A percentile compares a stretch with the other conserved stretches of the same genome.
Conservation (phyloP, 345 rosid species). For the Microcos paniculata region DNA sequence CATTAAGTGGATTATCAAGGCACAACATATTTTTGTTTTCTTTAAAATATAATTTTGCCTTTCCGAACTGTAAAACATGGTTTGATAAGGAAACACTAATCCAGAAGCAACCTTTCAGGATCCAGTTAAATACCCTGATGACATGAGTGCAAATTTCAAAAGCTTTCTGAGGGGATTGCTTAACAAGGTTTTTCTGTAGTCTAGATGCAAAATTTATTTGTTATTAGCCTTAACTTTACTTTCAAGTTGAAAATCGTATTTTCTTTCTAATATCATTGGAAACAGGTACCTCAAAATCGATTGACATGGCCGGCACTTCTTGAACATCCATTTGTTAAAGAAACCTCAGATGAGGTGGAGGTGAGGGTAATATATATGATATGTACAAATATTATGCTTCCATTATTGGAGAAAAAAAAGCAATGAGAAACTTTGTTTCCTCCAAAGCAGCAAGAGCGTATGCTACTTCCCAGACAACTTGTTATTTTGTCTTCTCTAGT, state of each 20-base stretch:
- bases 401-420: background rate
- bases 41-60: background rate
- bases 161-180: conserved; percentile 95
- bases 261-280: conserved; percentile 21
- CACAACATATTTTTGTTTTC: background rate
- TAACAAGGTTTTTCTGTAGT: conserved; percentile 58
- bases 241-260: conserved; percentile 8
- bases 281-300: conserved; percentile 88
- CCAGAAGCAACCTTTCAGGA: conserved; percentile 54
- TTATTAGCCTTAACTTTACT: conserved; percentile 2
- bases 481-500: background rate
- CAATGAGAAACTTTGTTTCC: background rate
- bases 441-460: background rate
- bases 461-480: background rate
- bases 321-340: conserved; percentile 92
- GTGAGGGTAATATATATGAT: conserved; percentile 52
- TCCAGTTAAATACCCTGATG: conserved; percentile 95
- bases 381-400: background rate
- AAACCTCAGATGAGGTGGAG: conserved; percentile 59
- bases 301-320: conserved; percentile 94
- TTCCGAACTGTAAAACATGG: conserved; percentile 10
- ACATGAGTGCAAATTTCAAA: conserved; percentile 80
- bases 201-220: background rate
- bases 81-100: conserved; percentile 35
- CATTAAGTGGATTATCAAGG: background rate